Conservation (phyloP, 257 asterid genomes). For the Nicotiana tabacum region DNA sequence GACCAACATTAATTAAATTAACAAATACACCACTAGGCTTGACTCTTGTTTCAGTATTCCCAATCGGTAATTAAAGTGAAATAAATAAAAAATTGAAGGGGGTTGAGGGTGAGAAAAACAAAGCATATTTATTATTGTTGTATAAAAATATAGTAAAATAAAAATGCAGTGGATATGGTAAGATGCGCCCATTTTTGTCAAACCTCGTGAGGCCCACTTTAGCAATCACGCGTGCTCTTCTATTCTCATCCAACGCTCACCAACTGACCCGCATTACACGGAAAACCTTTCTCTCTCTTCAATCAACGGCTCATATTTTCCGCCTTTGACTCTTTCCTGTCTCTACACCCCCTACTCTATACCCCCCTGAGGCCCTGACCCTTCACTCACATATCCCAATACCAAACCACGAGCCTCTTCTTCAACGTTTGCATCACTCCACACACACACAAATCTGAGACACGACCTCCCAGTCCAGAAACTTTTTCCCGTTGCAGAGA, state of each 20-base stretch:
- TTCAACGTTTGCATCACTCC: not conserved
- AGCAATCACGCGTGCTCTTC: slow-evolving; percentile 68
- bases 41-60: not conserved
- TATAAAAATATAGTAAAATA: not conserved
- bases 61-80: not conserved
- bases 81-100: not conserved
- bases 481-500: not conserved
- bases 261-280: slow-evolving; percentile 51
- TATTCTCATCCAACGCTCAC: slow-evolving; percentile 49
- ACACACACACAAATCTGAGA: not conserved
- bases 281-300: slow-evolving; percentile 31
- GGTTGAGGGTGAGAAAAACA: not conserved
- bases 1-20: not conserved
- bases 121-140: not conserved
- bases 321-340: slow-evolving; percentile 46
- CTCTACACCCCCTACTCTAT: slow-evolving; percentile 6
- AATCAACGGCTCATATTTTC: slow-evolving; percentile 44
- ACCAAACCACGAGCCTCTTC: not conserved
- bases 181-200: slow-evolving; percentile 41
- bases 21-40: not conserved
- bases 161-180: slow-evolving; percentile 32
- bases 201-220: slow-evolving; percentile 56
- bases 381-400: slow-evolving; percentile 6
- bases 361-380: not conserved
- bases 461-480: not conserved